These are phyloP conservation scores for Clitopilus passeckerianus DNA, from an alignment of 768 basidiomycete genomes.

Conservation along the genomic window DNA sequence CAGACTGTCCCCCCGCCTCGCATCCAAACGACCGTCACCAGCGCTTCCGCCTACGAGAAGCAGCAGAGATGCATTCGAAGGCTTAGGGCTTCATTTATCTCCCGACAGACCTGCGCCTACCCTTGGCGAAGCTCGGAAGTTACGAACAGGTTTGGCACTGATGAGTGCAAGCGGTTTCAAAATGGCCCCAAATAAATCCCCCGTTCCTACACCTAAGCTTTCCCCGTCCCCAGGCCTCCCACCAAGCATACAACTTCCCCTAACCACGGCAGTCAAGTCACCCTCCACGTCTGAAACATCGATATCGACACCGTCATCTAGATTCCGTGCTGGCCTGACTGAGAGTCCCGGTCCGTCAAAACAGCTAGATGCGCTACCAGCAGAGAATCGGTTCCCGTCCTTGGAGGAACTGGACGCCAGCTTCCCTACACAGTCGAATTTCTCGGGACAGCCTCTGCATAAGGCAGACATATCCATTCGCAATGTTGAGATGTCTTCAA, in stretches of 20 bases:
- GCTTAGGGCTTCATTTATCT: slow-evolving; percentile 50
- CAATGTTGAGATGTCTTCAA: not conserved
- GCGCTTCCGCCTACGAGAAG: slow-evolving; percentile 14
- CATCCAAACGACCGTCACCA: slow-evolving; percentile 6
- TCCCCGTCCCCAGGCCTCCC: not conserved
- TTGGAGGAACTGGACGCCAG: slow-evolving; percentile 76
- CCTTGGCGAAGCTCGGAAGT: slow-evolving; percentile 68
- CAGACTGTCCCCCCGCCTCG: slow-evolving; percentile 3
- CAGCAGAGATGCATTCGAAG: slow-evolving; percentile 76
- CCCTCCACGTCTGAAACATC: slow-evolving; percentile 12
- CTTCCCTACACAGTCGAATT: slow-evolving; percentile 19
- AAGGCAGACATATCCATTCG: not conserved
- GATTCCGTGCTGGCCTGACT: slow-evolving; percentile 20
- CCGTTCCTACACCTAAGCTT: not conserved
- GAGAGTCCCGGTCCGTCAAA: slow-evolving; percentile 25
- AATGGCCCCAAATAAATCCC: slow-evolving; percentile 22
- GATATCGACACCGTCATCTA: slow-evolving; percentile 24
- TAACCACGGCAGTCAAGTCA: slow-evolving; percentile 10
- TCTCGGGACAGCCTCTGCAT: not conserved
- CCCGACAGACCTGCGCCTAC: slow-evolving; percentile 52
- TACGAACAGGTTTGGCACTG: slow-evolving; percentile 66
- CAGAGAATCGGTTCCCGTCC: slow-evolving; percentile 81
- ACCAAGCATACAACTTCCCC: not conserved
- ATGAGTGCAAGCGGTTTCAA: slow-evolving; percentile 27
- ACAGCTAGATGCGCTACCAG: slow-evolving; percentile 37